These are phyloP conservation scores for Lasiosphaeria hispida DNA, from an alignment of 495 filamentous ascomycete species.

Conservation along the genomic window DNA sequence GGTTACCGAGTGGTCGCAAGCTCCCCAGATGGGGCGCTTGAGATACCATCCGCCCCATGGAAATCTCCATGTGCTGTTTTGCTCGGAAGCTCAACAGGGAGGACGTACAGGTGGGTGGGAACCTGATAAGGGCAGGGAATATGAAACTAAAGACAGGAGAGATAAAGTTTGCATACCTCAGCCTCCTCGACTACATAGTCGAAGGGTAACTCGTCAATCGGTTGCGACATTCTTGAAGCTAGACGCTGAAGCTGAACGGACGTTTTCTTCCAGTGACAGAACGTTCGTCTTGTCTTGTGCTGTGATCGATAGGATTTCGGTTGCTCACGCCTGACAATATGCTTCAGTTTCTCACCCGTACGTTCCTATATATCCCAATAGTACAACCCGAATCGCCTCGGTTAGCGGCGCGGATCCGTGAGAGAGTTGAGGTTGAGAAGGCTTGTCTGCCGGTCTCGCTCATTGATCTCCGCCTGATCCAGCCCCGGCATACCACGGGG, in stretches of 20 bases:
- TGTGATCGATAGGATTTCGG: background rate
- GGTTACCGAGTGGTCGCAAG: too few relatives aligned
- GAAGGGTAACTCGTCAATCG: background rate
- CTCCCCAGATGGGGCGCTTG: too few relatives aligned
- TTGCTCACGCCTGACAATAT: background rate
- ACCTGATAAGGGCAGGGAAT: background rate
- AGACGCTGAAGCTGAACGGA: too few relatives aligned
- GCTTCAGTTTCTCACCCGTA: background rate
- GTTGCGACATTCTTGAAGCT: background rate
- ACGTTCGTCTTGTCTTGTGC: background rate
- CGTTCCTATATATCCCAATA: background rate
- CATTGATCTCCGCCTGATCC: background rate
- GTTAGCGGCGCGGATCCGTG: background rate
- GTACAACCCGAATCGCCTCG: background rate
- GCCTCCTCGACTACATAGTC: background rate
- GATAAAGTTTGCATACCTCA: constrained; percentile 3
- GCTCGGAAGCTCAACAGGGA: background rate
- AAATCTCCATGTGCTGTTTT: too few relatives aligned
- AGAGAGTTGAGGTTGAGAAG: too few relatives aligned
- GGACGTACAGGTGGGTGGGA: background rate
- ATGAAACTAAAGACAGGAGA: background rate
- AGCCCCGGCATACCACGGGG: constrained; percentile 2
- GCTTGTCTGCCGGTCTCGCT: background rate
- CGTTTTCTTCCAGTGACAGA: background rate
- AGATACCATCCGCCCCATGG: too few relatives aligned